These are phyloP conservation scores for Raffaelea ambrosiae DNA, from an alignment of 2,329 filamentous ascomycete genomes.

Conservation along the genomic window DNA sequence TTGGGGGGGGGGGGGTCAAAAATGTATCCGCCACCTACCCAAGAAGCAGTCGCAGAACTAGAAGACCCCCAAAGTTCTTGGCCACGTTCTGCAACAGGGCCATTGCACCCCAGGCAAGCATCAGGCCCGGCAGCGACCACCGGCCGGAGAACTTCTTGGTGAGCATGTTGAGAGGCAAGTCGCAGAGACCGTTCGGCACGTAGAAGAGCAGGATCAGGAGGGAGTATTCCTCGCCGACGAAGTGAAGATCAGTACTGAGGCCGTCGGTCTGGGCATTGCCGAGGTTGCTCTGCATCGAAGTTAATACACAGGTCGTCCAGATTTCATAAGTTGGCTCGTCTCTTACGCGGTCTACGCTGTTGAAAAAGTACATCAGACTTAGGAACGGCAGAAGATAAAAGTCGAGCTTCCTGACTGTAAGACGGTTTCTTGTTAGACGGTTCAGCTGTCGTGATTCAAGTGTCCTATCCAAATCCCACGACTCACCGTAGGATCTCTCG, in stretches of 20 bases:
- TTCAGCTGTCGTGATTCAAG: too few relatives aligned
- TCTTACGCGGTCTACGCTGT: slow-evolving; percentile 11
- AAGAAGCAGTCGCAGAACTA: slow-evolving; percentile 61
- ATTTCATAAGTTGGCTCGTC: too few relatives aligned
- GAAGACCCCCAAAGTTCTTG: slow-evolving; percentile 55
- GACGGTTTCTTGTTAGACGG: too few relatives aligned
- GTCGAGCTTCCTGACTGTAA: slow-evolving; percentile 26
- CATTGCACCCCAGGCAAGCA: slow-evolving; percentile 59
- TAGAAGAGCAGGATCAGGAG: slow-evolving; percentile 63
- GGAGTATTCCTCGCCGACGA: slow-evolving; percentile 59
- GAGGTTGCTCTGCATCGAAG: slow-evolving; percentile 28
- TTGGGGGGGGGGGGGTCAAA: too few relatives aligned
- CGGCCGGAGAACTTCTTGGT: slow-evolving; percentile 61
- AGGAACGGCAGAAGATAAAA: slow-evolving; percentile 31
- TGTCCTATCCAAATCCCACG: too few relatives aligned
- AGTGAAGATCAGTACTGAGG: slow-evolving; percentile 43
- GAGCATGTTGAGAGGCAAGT: slow-evolving; percentile 54
- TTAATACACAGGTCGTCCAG: too few relatives aligned
- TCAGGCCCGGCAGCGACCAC: slow-evolving; percentile 52
- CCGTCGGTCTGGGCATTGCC: slow-evolving; percentile 45
- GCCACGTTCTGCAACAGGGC: slow-evolving; percentile 51
- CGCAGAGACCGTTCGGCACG: slow-evolving; percentile 63
- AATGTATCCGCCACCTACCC: slow-evolving; percentile 17
- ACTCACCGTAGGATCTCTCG: background rate
- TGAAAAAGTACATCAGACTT: slow-evolving; percentile 10